Evolutionary conservation across 2,329 filamentous ascomycete species (phyloP).

Genomic region (Monosporascus sp.): DNA sequence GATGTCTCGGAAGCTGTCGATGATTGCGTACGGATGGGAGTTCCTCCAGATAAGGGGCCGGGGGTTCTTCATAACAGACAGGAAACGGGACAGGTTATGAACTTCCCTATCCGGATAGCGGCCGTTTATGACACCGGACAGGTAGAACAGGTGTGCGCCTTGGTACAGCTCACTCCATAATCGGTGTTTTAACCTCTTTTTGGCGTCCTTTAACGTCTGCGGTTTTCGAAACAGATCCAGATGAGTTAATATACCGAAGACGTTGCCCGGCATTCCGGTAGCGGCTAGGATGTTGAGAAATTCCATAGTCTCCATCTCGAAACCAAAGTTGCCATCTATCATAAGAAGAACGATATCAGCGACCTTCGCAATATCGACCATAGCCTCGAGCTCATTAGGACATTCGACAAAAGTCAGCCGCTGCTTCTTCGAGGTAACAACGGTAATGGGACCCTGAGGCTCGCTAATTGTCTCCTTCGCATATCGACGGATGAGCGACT

Average conservation of each 20-base stretch:
- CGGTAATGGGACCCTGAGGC: conserved; percentile 86
- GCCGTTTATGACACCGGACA: conserved; percentile 94
- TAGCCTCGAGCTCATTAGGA: conserved; percentile 90
- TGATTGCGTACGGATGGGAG: conserved; percentile 86
- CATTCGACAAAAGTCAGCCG: conserved; percentile 94
- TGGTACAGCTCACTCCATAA: conserved; percentile 98
- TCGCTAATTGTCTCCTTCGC: conserved; percentile 91
- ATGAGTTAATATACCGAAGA: conserved; percentile 95
- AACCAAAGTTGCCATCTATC: conserved; percentile 98
- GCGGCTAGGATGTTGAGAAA: conserved; percentile 91
- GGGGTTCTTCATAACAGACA: conserved; percentile 99
- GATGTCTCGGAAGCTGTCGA: conserved; percentile 91
- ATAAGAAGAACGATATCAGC: conserved; percentile 95
- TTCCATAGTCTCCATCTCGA: conserved; percentile 99
- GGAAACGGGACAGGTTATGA: conserved; percentile 88
- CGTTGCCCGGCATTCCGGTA: conserved; percentile 96
- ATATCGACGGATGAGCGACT: conserved; percentile 89
- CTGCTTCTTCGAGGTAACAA: conserved; percentile 94
- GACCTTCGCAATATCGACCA: conserved; percentile 96
- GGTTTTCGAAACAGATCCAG: conserved; percentile 93
- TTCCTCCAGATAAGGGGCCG: conserved; percentile 95
- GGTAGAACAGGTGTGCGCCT: conserved; percentile 93
- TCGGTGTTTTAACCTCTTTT: conserved; percentile 92
- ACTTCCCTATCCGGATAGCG: conserved; percentile 95
- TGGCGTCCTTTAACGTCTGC: conserved; percentile 83